Evolutionary conservation across 139 green algal genomes (phyloP).

Genomic region (Chlorella sorokiniana): DNA sequence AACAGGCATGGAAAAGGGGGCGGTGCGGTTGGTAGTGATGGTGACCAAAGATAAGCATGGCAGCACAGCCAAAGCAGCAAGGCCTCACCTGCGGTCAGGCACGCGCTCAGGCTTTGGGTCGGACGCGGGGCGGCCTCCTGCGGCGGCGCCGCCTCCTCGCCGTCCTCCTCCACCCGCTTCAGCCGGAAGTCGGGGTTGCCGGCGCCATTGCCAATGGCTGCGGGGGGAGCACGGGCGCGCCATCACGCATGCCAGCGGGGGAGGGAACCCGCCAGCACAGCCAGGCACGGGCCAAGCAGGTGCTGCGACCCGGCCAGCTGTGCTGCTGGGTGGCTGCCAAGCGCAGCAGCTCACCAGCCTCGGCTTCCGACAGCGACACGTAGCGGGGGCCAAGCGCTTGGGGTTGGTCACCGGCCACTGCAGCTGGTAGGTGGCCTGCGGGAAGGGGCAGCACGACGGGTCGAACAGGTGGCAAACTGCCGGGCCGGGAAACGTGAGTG

Average conservation of each 20-base stretch:
- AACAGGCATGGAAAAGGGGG: not conserved
- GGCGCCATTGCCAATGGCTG: conserved; percentile 47
- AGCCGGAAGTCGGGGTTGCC: conserved; percentile 39
- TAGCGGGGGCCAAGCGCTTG: conserved; percentile 56
- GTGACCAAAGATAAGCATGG: not conserved
- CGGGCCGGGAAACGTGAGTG: too few species aligned
- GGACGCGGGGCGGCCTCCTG: not conserved
- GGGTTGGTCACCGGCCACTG: conserved; percentile 53
- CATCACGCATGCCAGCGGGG: not conserved
- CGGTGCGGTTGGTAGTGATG: not conserved
- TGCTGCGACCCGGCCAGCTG: too few species aligned
- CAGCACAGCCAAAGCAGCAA: not conserved
- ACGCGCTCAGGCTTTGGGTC: not conserved
- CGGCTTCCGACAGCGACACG: conserved; percentile 54
- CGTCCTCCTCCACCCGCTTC: conserved; percentile 42
- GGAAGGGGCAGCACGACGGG: not conserved
- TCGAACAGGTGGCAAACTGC: not conserved
- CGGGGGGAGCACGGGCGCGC: too few species aligned
- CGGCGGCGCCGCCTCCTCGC: conserved; percentile 16
- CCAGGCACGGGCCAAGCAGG: not conserved
- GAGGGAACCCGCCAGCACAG: not conserved
- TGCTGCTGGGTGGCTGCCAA: not conserved
- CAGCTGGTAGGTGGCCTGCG: conserved; percentile 35
- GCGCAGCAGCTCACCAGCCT: conserved; percentile 26
- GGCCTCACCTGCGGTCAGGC: not conserved